phyloP scores from a whole-genome alignment of 345 rosid genomes.

The Salix dunnii region DNA sequence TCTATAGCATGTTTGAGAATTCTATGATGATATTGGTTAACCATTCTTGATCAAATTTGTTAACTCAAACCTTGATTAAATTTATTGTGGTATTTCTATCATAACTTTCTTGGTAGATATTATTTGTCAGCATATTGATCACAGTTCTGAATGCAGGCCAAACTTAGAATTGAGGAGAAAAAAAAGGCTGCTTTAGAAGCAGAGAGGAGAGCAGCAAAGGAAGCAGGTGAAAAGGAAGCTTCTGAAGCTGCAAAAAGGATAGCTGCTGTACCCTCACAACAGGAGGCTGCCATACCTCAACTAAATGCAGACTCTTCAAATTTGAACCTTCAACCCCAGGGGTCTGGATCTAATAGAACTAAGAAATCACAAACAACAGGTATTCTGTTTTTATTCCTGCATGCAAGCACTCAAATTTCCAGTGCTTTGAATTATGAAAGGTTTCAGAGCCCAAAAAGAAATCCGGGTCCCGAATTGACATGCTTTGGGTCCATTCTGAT shows the following conservation, averaged over 20 bases:
- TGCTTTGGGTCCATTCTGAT: neutral
- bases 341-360: slow-evolving; percentile 25
- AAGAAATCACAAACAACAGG: slow-evolving; percentile 36
- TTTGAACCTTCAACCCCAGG: slow-evolving; percentile 28
- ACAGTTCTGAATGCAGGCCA: slow-evolving; percentile 42
- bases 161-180: slow-evolving; percentile 72
- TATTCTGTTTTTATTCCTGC: slow-evolving; percentile 13
- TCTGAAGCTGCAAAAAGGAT: slow-evolving; percentile 35
- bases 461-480: neutral
- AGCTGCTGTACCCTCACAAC: slow-evolving; percentile 29
- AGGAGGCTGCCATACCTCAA: slow-evolving; percentile 18
- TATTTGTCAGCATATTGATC: neutral
- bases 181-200: slow-evolving; percentile 59
- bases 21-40: neutral
- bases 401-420: neutral
- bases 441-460: neutral
- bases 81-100: no score
- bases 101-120: neutral
- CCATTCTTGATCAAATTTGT: no score
- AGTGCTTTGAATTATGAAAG: neutral
- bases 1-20: neutral
- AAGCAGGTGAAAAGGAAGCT: slow-evolving; percentile 55
- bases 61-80: no score
- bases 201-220: slow-evolving; percentile 64
- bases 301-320: slow-evolving; percentile 22